Evolutionary conservation across 495 filamentous ascomycete genomes (phyloP), one percentile per base, ranked within the genome.

Genomic region (Aspergillus nanangensis): DNA sequence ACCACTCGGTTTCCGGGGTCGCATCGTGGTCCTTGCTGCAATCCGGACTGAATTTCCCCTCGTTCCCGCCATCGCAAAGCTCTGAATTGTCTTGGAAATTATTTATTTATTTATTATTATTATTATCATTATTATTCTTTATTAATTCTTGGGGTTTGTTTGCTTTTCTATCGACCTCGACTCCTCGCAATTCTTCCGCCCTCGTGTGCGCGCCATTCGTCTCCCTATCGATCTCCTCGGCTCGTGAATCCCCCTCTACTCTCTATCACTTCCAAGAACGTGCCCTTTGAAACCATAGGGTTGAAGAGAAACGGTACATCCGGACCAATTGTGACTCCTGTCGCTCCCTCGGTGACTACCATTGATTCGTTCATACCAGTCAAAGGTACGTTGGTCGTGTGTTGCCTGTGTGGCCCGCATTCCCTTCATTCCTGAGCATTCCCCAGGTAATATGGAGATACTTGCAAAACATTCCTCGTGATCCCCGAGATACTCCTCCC

Each of bases 1-100:
- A 44, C 22, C n/a, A n/a, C n/a, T n/a, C n/a, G n/a, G n/a, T n/a
- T n/a, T 31, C 36, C 29, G 20, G 41, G 19, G 29, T 23, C 35
- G 44, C 18, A 44, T 54, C 44, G 36, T 50, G 50, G 57, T 66
- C 66, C 66, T 70, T 70, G 64, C 66, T 60, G 51, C 56, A 47
- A 61, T 50, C 49, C 27, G 18, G 39, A 35, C 36, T 46, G 35
- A 45, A 47, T 56, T 53, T 17, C 22, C 36, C 32, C n/a, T n/a
- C n/a, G n/a, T n/a, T n/a, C n/a, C n/a, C n/a, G n/a, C n/a, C n/a
- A n/a, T n/a, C n/a, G n/a, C n/a, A n/a, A n/a, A n/a, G n/a, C n/a
- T n/a, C n/a, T n/a, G 32, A 34, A 13, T 13, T 34, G 7, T 11
- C 32, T 17, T 34, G 32, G 32, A 13, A 13, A 8, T 34, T 1